Base-by-base conservation (phyloP, 495 filamentous ascomycete genomes). In the Penicillium bialowiezense region DNA sequence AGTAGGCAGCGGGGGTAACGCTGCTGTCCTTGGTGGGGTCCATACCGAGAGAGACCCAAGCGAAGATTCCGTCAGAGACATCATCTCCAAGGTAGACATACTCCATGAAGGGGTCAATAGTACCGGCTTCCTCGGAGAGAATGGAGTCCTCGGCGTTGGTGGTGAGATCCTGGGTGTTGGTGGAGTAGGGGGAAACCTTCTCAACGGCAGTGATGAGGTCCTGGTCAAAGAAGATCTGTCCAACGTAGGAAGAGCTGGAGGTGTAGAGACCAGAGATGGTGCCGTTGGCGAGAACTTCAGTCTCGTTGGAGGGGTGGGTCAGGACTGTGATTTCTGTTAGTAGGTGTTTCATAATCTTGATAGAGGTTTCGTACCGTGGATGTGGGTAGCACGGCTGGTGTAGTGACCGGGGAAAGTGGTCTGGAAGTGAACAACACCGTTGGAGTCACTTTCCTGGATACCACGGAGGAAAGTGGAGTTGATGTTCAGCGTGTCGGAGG, bases 161-260 rank as follows among this genome's bases (percentile, higher is more conserved):
- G 12, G 69, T 77, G 14, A 83, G 26, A 12, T 52, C 50, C 44
- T 77, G 65, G 12, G 62, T 77, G 66, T 86, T 86, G 39, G 60
- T 73, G 52, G 56, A 73, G 63, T 87, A 86, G 0, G 82, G 82
- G 7, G 60, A 48, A 1, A 63, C 60, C 21, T 62, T 59, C 50
- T 84, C 76, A 44, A 78, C 75, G 2, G 55, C 54, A 32, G 55
- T 43, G 48, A 75, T 70, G 3, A 86, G 73, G 19, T 69, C 61
- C 52, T 82, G 71, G 56, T 83, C 78, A 48, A 77, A 86, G 78
- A 82, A 86, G 31, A 84, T 36, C 59, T 87, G 81, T 19, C 82
- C 81, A 44, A 85, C 69, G 60, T 87, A 78, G 1, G 74, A 66
- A 9, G 64, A 52, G 10, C 54, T 43, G 3, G 60, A 34, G 32